A percentile compares a stretch with the other conserved stretches of the same genome.
Conservation (phyloP, 2,329 filamentous ascomycete genomes). For the Cadophora gregata region DNA sequence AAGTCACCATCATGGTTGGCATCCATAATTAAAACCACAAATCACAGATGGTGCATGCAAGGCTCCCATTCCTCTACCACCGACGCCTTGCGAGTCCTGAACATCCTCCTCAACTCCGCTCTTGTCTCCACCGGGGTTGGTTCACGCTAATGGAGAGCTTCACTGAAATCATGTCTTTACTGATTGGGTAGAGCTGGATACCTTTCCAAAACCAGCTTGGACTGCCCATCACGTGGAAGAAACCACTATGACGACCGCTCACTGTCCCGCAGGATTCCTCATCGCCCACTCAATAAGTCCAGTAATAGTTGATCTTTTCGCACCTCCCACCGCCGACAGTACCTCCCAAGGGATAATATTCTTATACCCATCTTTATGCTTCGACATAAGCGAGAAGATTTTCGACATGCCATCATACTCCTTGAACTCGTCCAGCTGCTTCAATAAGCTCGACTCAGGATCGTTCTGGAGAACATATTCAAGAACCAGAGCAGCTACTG, state of each 20-base stretch:
- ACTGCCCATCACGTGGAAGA: neutral
- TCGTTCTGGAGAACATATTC: slow-evolving; percentile 27
- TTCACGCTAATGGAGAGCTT: too few relatives aligned
- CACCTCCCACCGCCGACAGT: slow-evolving; percentile 2
- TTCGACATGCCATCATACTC: slow-evolving; percentile 20
- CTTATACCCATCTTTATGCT: slow-evolving; percentile 8
- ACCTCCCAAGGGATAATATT: slow-evolving; percentile 27
- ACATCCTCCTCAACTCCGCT: neutral
- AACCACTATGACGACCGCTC: neutral
- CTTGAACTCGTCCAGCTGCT: slow-evolving; percentile 20
- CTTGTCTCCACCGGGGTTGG: neutral
- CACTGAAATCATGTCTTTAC: neutral
- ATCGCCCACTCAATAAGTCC: slow-evolving; percentile 11
- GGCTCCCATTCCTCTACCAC: neutral
- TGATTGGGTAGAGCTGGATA: too few relatives aligned
- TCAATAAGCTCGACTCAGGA: slow-evolving; percentile 7
- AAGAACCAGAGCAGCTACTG: slow-evolving; percentile 36
- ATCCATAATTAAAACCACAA: neutral
- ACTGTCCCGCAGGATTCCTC: slow-evolving; percentile 4
- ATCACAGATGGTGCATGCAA: neutral
- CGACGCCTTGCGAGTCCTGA: neutral
- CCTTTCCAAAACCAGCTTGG: too few relatives aligned
- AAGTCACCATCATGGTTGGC: neutral
- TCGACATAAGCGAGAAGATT: slow-evolving; percentile 19
- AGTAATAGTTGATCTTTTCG: neutral